Base-by-base conservation (phyloP, 2,329 filamentous ascomycete species). In the Dactylellina leptospora region DNA sequence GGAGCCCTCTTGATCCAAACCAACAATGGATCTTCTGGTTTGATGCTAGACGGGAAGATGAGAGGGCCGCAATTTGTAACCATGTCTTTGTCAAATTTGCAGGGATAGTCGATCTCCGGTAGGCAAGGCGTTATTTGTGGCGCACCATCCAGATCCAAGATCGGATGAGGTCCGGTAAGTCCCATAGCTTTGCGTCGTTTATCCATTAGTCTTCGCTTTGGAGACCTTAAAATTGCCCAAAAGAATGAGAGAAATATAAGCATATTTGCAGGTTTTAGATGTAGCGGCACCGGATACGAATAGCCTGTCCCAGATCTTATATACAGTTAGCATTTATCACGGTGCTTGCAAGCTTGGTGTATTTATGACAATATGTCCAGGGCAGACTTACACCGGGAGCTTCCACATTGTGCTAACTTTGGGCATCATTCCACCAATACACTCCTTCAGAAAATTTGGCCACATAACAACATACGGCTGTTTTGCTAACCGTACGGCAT, bases 51-150 rank as follows among this genome's bases (percentile, higher is more conserved):
- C 0, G 70, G 59, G 18, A 58, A 73, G 40, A 75, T 54, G 11
- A 75, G 73, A 2, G 74, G 74, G 0, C 75, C 75, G 44, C 72
- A 74, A 33, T 64, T 61, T 4, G 70, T 60, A 10, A 76, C 30
- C 8, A 64, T n/a, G 6, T 72, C 61, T 2, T 48, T 22, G 33
- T 68, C 53, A 40, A 74, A 58, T 27, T 53, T 36, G 48, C 59
- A 60, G 11, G 64, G 74, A 23, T 74, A 75, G 10, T 75, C 74
- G 22, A 73, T 62, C 27, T 75, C 74, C 2, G 56, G 68, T 5
- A 74, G 53, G 28, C 64, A 70, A 0, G 74, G 74, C 1, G 66
- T 70, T n/a, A 74, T 62, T 16, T 71, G 64, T 10, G 68, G 68
- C 6, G 68, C 68, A 36, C 59, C 68, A 23, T 56, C 47, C 6